These are phyloP conservation scores for Eugenia klotzschiana DNA, from an alignment of 441 rosid genomes.

Conservation along the genomic window DNA sequence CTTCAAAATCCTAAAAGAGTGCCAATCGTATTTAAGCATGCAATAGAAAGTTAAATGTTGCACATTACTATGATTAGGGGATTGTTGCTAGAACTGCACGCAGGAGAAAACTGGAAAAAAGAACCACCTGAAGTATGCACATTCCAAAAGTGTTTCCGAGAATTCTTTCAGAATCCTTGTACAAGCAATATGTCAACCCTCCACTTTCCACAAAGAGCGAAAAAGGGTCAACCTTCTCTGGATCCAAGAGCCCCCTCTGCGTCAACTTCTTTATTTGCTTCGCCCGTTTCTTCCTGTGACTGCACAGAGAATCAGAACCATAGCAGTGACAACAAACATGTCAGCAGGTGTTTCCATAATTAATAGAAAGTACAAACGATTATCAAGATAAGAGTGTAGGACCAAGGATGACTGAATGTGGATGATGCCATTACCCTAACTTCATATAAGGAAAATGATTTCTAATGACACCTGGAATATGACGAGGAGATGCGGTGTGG, in stretches of 20 bases:
- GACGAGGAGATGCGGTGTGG: neutral
- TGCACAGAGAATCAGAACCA: constrained; percentile 19
- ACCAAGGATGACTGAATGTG: neutral
- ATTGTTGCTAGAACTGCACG: neutral
- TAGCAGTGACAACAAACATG: neutral
- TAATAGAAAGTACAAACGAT: neutral
- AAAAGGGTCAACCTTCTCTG: constrained; percentile 89
- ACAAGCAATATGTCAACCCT: constrained; percentile 69
- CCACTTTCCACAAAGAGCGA: constrained; percentile 80
- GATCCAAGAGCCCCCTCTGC: constrained; percentile 86
- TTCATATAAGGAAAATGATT: neutral
- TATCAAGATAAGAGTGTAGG: neutral
- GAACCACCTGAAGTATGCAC: constrained; percentile 77
- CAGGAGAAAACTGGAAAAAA: neutral
- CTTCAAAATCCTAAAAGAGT: constrained; percentile 79
- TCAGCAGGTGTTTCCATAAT: neutral
- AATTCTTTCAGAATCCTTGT: constrained; percentile 77
- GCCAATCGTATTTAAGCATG: neutral
- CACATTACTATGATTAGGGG: neutral
- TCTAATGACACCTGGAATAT: neutral
- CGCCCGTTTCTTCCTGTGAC: constrained; percentile 75
- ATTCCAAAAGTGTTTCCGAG: constrained; percentile 94
- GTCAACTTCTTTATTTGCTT: constrained; percentile 76
- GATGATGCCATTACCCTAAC: neutral
- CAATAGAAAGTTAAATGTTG: neutral